A percentile compares a stretch with the other conserved stretches of the same genome.
phyloP scores from a whole-genome alignment of 2,329 filamentous ascomycete genomes.

The Cladophialophora chaetospira region DNA sequence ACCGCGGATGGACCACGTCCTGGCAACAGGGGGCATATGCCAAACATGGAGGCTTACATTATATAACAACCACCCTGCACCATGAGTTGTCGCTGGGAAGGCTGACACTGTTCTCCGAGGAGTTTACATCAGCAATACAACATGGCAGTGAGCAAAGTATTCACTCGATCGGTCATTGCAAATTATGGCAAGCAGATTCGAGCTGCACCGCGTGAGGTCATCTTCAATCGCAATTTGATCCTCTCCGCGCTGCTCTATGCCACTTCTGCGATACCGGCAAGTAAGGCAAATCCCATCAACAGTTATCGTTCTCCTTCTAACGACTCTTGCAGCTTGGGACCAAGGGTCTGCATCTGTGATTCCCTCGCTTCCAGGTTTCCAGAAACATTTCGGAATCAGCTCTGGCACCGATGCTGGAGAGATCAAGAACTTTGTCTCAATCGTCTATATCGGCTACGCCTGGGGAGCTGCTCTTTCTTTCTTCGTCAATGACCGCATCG shows the following conservation, averaged over 20 bases:
- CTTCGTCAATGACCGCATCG: constrained; percentile 46
- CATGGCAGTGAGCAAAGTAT: constrained; percentile 16
- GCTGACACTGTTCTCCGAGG: not conserved
- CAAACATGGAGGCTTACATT: too few relatives aligned
- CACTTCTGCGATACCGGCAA: constrained; percentile 26
- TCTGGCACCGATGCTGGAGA: constrained; percentile 33
- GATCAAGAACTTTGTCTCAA: constrained; percentile 43
- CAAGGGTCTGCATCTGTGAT: constrained; percentile 39
- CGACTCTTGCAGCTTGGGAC: constrained; percentile 43
- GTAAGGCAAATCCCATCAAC: too few relatives aligned
- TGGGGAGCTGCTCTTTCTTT: constrained; percentile 40
- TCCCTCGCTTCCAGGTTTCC: constrained; percentile 41
- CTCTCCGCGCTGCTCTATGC: constrained; percentile 16
- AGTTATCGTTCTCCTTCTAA: too few relatives aligned
- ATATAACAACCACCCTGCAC: not conserved
- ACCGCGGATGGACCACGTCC: too few relatives aligned
- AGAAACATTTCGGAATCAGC: constrained; percentile 40
- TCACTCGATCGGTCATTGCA: constrained; percentile 16
- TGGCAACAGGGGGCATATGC: too few relatives aligned
- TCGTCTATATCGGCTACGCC: constrained; percentile 40
- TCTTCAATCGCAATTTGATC: constrained; percentile 19
- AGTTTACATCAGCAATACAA: constrained; percentile 18
- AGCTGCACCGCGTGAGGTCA: constrained; percentile 13
- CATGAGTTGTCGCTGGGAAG: not conserved
- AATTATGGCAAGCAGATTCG: constrained; percentile 17